Conservation (phyloP, 108 stramenopile species). For the Thalassiosira profunda region DNA sequence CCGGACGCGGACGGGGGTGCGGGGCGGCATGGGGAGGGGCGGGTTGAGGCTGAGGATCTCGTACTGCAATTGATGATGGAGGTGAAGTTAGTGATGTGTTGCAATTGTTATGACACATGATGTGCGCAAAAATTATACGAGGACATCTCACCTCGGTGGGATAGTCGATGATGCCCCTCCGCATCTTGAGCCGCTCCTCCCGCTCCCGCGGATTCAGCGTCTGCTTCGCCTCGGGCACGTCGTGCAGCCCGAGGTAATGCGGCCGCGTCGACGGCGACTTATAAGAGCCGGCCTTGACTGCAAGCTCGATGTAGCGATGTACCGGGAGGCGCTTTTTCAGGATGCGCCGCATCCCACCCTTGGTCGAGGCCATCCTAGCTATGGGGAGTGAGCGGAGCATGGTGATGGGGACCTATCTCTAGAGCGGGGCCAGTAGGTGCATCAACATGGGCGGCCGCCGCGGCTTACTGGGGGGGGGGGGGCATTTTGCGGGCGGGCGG, state of each 20-base stretch:
- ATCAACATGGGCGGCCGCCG: no score
- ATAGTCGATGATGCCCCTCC: slow-evolving; percentile 66
- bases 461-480: no score
- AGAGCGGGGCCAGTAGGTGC: no score
- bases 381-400: slow-evolving; percentile 39
- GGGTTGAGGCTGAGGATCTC: slow-evolving; percentile 79
- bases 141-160: slow-evolving; percentile 65
- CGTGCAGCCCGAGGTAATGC: slow-evolving; percentile 44
- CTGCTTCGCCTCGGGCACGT: slow-evolving; percentile 11
- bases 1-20: slow-evolving; percentile 49
- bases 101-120: neutral
- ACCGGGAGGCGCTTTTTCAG: slow-evolving; percentile 47
- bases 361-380: slow-evolving; percentile 49
- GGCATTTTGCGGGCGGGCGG: no score
- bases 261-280: slow-evolving; percentile 50
- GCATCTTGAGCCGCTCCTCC: slow-evolving; percentile 31
- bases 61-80: slow-evolving; percentile 44
- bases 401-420: no score
- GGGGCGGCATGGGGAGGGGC: slow-evolving; percentile 66
- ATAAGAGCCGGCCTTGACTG: slow-evolving; percentile 57
- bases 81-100: neutral
- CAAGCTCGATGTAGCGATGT: slow-evolving; percentile 49
- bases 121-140: neutral
- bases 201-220: slow-evolving; percentile 16
- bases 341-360: slow-evolving; percentile 50